Percentiles rank a stretch among this genome's conserved stretches.
Evolutionary conservation across 345 rosid species (phyloP).

Genomic region (Pseudoturritis turrita): DNA sequence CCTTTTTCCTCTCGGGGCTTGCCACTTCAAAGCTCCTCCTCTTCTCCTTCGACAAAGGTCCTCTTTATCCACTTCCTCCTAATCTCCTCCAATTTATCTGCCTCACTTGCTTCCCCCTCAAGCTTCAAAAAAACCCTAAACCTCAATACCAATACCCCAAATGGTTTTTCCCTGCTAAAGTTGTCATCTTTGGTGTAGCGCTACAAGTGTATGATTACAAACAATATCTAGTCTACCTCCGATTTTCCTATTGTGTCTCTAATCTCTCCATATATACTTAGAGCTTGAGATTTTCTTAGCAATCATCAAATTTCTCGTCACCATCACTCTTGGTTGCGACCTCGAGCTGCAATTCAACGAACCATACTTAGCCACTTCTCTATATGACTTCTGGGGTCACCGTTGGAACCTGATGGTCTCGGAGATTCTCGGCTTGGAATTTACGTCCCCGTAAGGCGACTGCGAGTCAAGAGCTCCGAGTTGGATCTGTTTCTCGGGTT

Average conservation of each 20-base stretch:
- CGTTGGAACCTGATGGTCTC: constrained; percentile 68
- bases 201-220: constrained; percentile 22
- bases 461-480: neutral
- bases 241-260: constrained; percentile 17
- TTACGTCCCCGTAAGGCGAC: constrained; percentile 3
- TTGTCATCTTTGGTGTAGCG: constrained; percentile 28
- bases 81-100: constrained; percentile 35
- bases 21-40: constrained; percentile 48
- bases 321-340: constrained; percentile 21
- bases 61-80: constrained; percentile 29
- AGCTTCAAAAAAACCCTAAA: constrained; percentile 26
- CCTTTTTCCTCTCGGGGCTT: constrained; percentile 42
- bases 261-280: constrained; percentile 38
- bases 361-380: constrained; percentile 53
- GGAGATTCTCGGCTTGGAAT: constrained; percentile 44
- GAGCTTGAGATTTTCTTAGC: constrained; percentile 39
- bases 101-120: constrained; percentile 51
- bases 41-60: constrained; percentile 44
- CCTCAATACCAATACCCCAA: constrained; percentile 5
- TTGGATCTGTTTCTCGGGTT: neutral
- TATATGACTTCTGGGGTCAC: constrained; percentile 72
- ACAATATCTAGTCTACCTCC: constrained; percentile 38
- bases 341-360: constrained; percentile 54
- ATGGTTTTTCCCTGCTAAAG: constrained; percentile 31
- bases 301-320: constrained; percentile 27